Conservation (phyloP, 768 basidiomycete genomes). For the Russula dissimulans region DNA sequence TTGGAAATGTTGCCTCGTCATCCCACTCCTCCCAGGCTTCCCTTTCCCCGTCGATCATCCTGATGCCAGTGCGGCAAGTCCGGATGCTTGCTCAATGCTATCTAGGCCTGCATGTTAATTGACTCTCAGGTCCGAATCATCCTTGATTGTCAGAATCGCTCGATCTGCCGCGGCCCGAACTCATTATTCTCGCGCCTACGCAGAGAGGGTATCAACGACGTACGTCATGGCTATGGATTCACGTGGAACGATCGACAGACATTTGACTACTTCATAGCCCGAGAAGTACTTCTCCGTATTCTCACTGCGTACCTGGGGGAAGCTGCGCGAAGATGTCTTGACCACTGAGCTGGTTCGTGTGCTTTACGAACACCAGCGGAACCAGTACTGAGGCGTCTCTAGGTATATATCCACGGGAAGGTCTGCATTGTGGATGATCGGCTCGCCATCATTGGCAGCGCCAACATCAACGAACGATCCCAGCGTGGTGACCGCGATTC, state of each 20-base stretch:
- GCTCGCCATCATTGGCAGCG: slow-evolving; percentile 87
- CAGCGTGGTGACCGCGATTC: slow-evolving; percentile 96
- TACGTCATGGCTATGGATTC: slow-evolving; percentile 29
- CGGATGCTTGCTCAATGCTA: not conserved
- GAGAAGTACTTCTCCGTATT: slow-evolving; percentile 89
- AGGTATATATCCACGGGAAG: slow-evolving; percentile 90
- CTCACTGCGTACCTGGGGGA: slow-evolving; percentile 88
- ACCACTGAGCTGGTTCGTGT: slow-evolving; percentile 76
- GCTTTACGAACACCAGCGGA: not conserved
- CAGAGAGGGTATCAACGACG: slow-evolving; percentile 75
- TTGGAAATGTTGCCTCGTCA: slow-evolving; percentile 90
- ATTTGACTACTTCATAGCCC: slow-evolving; percentile 44
- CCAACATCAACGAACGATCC: slow-evolving; percentile 96
- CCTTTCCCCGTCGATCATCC: slow-evolving; percentile 86
- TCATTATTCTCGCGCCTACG: slow-evolving; percentile 84
- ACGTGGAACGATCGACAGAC: not conserved
- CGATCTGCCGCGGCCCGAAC: slow-evolving; percentile 79
- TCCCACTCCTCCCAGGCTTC: slow-evolving; percentile 91
- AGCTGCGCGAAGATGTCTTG: slow-evolving; percentile 71
- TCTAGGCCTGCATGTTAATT: not conserved
- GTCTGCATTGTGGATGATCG: slow-evolving; percentile 90
- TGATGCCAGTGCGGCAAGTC: slow-evolving; percentile 81
- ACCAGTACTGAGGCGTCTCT: slow-evolving; percentile 13
- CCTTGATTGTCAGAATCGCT: slow-evolving; percentile 88
- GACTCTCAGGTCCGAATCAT: slow-evolving; percentile 75